A percentile compares a stretch with the other conserved stretches of the same genome.
These are phyloP conservation scores for Climacium dendroides DNA, from an alignment of 225 moss, liverwort and hornwort species.

Conservation along the genomic window DNA sequence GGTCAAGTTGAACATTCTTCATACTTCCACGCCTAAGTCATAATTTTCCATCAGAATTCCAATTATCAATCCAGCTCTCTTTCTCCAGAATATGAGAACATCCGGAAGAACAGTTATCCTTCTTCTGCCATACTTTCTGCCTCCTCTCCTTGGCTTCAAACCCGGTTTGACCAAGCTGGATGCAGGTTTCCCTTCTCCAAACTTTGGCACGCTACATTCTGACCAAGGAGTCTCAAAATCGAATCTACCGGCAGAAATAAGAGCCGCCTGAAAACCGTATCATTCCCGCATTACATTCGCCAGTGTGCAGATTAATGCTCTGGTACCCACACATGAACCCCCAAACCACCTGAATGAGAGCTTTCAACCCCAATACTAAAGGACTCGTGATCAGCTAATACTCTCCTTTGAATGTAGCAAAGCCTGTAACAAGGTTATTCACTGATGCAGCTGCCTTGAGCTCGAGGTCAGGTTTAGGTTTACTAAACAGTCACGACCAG, in stretches of 20 bases:
- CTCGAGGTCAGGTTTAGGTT: not conserved
- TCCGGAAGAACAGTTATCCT: not conserved
- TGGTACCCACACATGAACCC: not conserved
- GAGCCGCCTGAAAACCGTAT: not conserved
- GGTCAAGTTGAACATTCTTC: not conserved
- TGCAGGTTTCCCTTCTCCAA: not conserved
- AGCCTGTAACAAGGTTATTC: not conserved
- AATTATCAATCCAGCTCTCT: not conserved
- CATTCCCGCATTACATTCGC: not conserved
- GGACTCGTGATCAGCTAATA: not conserved
- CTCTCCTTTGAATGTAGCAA: not conserved
- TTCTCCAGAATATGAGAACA: not conserved
- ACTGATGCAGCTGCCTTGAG: slow-evolving; percentile 5
- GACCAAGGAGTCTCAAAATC: not conserved
- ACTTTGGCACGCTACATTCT: not conserved
- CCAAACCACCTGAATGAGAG: not conserved
- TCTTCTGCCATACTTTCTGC: not conserved
- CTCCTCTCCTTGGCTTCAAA: not conserved
- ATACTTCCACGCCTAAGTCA: not conserved
- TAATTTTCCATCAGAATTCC: not conserved
- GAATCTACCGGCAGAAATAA: not conserved
- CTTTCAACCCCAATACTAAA: not conserved
- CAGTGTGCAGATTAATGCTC: not conserved
- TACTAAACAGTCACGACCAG: slow-evolving; percentile 14
- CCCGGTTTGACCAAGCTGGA: not conserved